Evolutionary conservation across 768 basidiomycete species (phyloP).

Genomic region (Termitomyces bulborhizus): DNA sequence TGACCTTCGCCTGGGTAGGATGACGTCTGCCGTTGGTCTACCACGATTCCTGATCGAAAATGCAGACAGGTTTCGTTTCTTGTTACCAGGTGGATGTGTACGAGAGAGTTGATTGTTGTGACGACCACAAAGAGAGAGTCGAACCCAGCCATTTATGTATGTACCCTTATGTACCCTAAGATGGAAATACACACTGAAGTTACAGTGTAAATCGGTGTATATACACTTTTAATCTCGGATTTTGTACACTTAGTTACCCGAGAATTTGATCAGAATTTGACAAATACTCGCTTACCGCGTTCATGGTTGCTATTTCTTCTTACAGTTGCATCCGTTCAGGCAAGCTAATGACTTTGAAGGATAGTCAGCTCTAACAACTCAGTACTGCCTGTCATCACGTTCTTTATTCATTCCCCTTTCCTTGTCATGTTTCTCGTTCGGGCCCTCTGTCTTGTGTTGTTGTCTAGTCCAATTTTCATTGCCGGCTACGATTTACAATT

Average conservation of each 20-base stretch:
- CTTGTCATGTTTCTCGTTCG: slow-evolving; percentile 1
- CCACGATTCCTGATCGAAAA: slow-evolving; percentile 48
- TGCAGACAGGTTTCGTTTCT: slow-evolving; percentile 41
- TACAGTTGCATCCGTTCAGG: neutral
- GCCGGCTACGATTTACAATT: neutral
- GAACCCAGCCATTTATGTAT: neutral
- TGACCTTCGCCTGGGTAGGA: slow-evolving; percentile 15
- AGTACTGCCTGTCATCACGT: neutral
- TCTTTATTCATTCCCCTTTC: slow-evolving; percentile 2
- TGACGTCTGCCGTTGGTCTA: slow-evolving; percentile 43
- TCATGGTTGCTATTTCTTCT: neutral
- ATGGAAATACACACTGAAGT: too few species aligned
- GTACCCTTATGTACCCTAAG: too few species aligned
- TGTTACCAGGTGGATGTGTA: slow-evolving; percentile 49
- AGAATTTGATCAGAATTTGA: neutral
- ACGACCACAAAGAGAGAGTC: neutral
- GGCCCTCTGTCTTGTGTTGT: neutral
- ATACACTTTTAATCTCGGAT: neutral
- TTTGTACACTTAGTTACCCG: neutral
- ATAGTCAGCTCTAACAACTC: neutral
- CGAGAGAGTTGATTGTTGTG: slow-evolving; percentile 19
- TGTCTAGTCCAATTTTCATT: neutral
- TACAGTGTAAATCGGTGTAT: too few species aligned
- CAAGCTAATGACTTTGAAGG: neutral
- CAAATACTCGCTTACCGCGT: neutral